Base-by-base conservation (phyloP, 768 basidiomycete genomes). In the Agaricus sinodeliciosus region DNA sequence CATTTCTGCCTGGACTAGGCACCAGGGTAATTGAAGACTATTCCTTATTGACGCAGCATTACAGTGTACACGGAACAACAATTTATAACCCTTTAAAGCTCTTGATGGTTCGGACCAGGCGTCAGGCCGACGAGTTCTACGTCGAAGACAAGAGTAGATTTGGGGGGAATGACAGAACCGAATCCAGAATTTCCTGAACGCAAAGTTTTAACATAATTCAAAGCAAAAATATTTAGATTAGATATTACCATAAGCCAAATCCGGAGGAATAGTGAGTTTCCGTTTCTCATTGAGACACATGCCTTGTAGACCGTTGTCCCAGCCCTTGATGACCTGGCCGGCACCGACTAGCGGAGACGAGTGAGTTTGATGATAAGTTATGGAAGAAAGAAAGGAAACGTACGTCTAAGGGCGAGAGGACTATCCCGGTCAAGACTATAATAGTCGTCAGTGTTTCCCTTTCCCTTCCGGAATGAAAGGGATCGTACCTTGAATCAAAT, bases 271-370 rank as follows among this genome's bases (percentile, higher is more conserved):
- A 19, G 86, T 94, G 55, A 97, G 77, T 4, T 75, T 90, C 41
- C 94, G 85, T 74, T 90, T 93, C 73, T 96, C 94, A 55, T 79
- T 73, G 36, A 91, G 64, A 64, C 94, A 95, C 84, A 95, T 93
- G 50, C 86, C 88, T 36, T 78, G 53, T 45, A 93, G 80, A 59
- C 90, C 90, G 39, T 88, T 69, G 59, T 93, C 90, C 90, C 90
- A 93, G 15, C 90, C 90, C 58, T 75, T 75, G 64, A 93, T 93
- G 48, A 93, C 90, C 61, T 90, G 88, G 9, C 86, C 85, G 37
- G 74, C 67, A 46, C 90, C 90, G 27, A 93, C 90, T 92, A 41
- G 4, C 49, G 41, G 26, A 41, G 15, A 48, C 7, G 37, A 9
- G 54, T 51, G 15, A 25, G 12, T 25, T 35, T 39, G 26, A 48